phyloP scores from a whole-genome alignment of 2,329 filamentous ascomycete genomes.

The Neoascochyta sp. region DNA sequence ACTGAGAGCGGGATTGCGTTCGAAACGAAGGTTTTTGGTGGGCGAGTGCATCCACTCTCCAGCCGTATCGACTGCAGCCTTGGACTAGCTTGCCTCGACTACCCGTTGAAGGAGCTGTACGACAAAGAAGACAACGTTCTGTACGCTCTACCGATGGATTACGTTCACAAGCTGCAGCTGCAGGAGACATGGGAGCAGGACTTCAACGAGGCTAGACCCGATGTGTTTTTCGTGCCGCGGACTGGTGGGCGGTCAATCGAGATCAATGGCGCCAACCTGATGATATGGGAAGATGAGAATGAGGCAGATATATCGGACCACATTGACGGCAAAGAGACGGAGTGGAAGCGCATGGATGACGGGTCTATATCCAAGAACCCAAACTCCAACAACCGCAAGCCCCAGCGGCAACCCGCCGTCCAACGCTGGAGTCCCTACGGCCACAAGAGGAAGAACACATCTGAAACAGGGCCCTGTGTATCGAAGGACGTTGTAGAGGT shows the following conservation, averaged over 20 bases:
- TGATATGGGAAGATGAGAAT: conserved; percentile 41
- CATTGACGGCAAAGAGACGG: conserved; percentile 34
- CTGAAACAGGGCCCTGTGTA: conserved; percentile 20
- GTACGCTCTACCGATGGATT: conserved; percentile 41
- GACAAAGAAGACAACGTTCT: conserved; percentile 38
- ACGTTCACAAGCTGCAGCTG: conserved; percentile 37
- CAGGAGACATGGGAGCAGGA: conserved; percentile 39
- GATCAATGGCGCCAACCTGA: conserved; percentile 38
- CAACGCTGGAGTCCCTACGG: conserved; percentile 36
- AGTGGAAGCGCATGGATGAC: conserved; percentile 37
- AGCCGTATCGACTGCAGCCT: conserved; percentile 39
- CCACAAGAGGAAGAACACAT: conserved; percentile 23
- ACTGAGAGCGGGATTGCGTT: conserved; percentile 41
- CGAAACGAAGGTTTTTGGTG: conserved; percentile 39
- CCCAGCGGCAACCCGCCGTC: conserved; percentile 20
- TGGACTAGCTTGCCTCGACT: conserved; percentile 36
- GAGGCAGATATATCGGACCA: conserved; percentile 39
- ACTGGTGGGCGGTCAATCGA: conserved; percentile 37
- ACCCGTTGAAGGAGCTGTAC: conserved; percentile 35
- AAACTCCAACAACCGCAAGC: conserved; percentile 31
- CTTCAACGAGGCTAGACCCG: conserved; percentile 18
- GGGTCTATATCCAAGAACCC: conserved; percentile 39
- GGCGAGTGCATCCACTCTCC: conserved; percentile 38
- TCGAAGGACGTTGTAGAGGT: conserved; percentile 20
- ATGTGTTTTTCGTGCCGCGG: conserved; percentile 38